Base-by-base conservation (phyloP, 2,329 filamentous ascomycete genomes). In the Capronia americana region DNA sequence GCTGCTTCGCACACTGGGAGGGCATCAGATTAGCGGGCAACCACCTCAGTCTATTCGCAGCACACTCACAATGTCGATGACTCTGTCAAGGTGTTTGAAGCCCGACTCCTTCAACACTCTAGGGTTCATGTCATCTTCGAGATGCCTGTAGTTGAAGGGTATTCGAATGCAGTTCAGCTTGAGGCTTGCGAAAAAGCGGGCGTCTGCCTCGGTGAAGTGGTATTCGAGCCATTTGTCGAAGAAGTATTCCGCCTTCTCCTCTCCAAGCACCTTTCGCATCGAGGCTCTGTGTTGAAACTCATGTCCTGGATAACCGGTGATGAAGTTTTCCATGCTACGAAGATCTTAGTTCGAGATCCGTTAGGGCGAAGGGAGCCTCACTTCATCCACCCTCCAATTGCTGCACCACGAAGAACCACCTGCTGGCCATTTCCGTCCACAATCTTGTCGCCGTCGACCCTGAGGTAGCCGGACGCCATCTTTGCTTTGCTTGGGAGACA, bases 191-290 rank as follows among this genome's bases (percentile, higher is more conserved):
- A 86, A 85, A 74, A 86, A 87, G 26, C 82, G 80, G 24, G 86
- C 86, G 67, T 88, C 86, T 0, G 79, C 78, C 14, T 85, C 83
- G 6, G 82, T 84, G 75, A 88, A 88, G 79, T 87, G 88, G 70
- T 87, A 83, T 61, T 86, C 79, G 0, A 86, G 74, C 71, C 83
- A 83, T 67, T 81, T 83, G 68, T 87, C 84, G 67, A 88, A 88
- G 75, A 88, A 88, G 77, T 83, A 87, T 3, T 86, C 79, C 57
- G 84, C 83, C 71, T 86, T 87, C 55, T 87, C 82, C 46, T 81
- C 71, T 0, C 86, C 86, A 0, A 88, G 76, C 0, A 85, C 83
- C 64, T 82, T 57, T 28, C 10, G 76, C 75, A 88, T 81, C 1
- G 84, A 81, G 2, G 80, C 80, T 12, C 85, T 82, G 65, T 86